phyloP scores from a whole-genome alignment of 306 rosid genomes.

The Carpinus fangiana region DNA sequence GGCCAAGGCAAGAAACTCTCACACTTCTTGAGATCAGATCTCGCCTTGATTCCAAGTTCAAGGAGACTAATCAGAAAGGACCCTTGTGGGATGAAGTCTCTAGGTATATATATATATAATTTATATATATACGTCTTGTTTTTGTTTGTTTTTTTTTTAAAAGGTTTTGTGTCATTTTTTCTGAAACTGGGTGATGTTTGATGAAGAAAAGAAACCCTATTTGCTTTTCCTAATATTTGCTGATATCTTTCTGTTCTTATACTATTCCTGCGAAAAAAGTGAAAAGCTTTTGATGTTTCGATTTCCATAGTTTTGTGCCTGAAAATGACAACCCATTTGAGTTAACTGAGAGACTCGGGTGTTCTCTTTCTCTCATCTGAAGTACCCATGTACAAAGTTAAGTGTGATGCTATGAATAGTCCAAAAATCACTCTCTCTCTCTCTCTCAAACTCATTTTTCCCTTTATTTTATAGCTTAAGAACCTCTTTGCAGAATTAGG shows the following conservation, averaged over 20 bases:
- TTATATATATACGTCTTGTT: no score
- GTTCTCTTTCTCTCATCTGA: conserved; percentile 24
- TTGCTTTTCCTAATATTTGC: background rate
- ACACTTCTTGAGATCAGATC: conserved; percentile 88
- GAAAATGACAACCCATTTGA: conserved; percentile 41
- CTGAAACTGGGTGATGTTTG: conserved; percentile 5
- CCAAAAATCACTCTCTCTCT: conserved; percentile 27
- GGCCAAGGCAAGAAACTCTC: conserved; percentile 89
- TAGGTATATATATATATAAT: conserved; percentile 44
- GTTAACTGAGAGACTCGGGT: conserved; percentile 39
- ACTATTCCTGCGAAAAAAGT: background rate
- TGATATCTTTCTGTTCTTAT: background rate
- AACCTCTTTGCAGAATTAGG: conserved; percentile 19
- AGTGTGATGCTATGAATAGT: conserved; percentile 21
- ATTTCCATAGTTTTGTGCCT: background rate
- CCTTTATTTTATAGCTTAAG: conserved; percentile 34
- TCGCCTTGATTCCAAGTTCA: conserved; percentile 77
- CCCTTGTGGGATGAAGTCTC: conserved; percentile 85
- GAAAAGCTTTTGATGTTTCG: background rate
- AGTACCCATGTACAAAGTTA: conserved; percentile 14
- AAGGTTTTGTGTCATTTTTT: background rate
- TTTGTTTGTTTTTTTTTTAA: background rate
- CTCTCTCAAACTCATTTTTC: conserved; percentile 28
- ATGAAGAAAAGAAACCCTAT: background rate
- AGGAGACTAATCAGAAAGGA: conserved; percentile 73